Evolutionary conservation across 768 basidiomycete species (phyloP), one percentile per base, ranked within the genome.

Genomic region (Russula sp.): DNA sequence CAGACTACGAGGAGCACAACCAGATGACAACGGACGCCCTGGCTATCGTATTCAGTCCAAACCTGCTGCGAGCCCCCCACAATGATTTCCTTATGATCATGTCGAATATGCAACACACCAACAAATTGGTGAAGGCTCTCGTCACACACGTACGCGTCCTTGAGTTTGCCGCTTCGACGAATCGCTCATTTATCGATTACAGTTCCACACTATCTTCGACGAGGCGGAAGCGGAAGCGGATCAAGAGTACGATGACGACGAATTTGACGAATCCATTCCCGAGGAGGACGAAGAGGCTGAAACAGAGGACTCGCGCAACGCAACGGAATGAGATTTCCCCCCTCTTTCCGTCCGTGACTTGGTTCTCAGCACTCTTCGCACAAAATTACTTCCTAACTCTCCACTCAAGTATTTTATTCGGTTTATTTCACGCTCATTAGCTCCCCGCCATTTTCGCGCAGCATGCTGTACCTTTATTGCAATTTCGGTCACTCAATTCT

Each of bases 21-120:
- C 92, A 94, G 64, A 94, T 94, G 92, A 90, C 89, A 2, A 86
- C 90, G 1, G 87, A 92, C 68, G 86, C 88, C 8, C 79, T 94
- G 3, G 87, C 92, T 0, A 92, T 92, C 58, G 90, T 93, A 20
- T 92, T 93, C 74, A 89, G 89, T 65, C 90, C 89, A 7, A 92
- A 90, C 71, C 74, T 92, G 53, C 72, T 91, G 57, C 85, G 90
- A 22, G 86, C 89, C 4, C 89, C 88, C 2, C 84, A 88, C 71
- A 89, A 89, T 65, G 87, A 90, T 71, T 88, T 91, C 74, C 84
- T 81, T 13, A 80, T 88, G 74, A 88, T 91, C 69, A 79, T 92
- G 65, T 82, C 86, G 61, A 91, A 92, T 69, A 92, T 93, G 90
- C 63, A 50, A 57, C 61, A 68, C 34, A 69, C 68, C 30, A 67